Evolutionary conservation across 495 filamentous ascomycete genomes (phyloP).

Genomic region (Penicillium herquei): DNA sequence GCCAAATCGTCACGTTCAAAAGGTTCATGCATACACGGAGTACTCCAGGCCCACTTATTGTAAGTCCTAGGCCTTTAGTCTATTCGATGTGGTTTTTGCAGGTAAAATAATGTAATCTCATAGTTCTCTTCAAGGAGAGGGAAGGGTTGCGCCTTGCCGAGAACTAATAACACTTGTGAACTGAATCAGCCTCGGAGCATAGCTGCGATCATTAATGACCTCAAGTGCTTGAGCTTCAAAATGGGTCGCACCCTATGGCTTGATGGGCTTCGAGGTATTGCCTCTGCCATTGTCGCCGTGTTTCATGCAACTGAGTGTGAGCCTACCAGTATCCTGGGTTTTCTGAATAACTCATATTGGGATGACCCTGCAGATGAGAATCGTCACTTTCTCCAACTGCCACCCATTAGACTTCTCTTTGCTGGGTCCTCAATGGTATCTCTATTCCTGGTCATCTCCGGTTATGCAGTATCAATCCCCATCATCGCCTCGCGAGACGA

Average conservation of each 20-base stretch:
- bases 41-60: too few species aligned
- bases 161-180: too few species aligned
- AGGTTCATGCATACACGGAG: too few species aligned
- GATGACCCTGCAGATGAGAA: conserved; percentile 22
- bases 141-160: too few species aligned
- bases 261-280: conserved; percentile 28
- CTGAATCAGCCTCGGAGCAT: too few species aligned
- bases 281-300: conserved; percentile 17
- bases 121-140: too few species aligned
- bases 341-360: conserved; percentile 19
- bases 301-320: conserved; percentile 20
- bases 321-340: not conserved
- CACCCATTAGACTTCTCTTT: conserved; percentile 24
- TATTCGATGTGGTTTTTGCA: too few species aligned
- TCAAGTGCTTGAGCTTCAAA: not conserved
- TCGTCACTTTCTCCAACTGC: conserved; percentile 19
- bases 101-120: too few species aligned
- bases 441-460: conserved; percentile 28
- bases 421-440: conserved; percentile 22
- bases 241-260: conserved; percentile 29
- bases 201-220: too few species aligned
- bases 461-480: conserved; percentile 25
- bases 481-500: conserved; percentile 15
- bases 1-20: too few species aligned
- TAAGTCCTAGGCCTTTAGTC: too few species aligned